These are phyloP conservation scores for Oldenlandia corymbosa DNA, from an alignment of 257 asterid genomes.

Conservation along the genomic window DNA sequence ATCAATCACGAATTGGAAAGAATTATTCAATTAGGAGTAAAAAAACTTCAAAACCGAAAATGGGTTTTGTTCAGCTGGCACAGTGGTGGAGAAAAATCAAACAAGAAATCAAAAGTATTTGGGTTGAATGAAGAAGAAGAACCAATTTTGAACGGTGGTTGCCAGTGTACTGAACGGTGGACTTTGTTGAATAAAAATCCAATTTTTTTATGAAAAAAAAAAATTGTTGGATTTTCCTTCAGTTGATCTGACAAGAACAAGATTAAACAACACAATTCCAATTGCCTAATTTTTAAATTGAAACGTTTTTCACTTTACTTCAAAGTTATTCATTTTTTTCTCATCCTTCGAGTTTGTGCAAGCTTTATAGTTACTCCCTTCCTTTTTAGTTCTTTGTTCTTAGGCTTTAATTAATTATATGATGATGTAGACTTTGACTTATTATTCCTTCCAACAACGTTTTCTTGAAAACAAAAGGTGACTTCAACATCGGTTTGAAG, in stretches of 20 bases:
- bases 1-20: not conserved
- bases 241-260: not conserved
- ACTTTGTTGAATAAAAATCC: not conserved
- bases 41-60: not conserved
- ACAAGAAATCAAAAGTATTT: not conserved
- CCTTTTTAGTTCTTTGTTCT: too few species aligned
- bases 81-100: not conserved
- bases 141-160: not conserved
- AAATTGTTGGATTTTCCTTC: not conserved
- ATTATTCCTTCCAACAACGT: not conserved
- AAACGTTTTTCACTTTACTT: slow-evolving; percentile 9
- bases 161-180: slow-evolving; percentile 1
- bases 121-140: not conserved
- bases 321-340: not conserved
- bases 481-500: too few species aligned
- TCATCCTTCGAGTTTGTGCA: not conserved
- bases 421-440: too few species aligned
- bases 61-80: not conserved
- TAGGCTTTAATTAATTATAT: not conserved
- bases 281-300: slow-evolving; percentile 5
- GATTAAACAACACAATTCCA: not conserved
- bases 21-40: too few species aligned
- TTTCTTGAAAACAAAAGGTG: too few species aligned
- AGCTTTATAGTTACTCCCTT: not conserved
- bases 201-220: too few species aligned